Evolutionary conservation across 345 rosid species (phyloP), one percentile per base, ranked within the genome.

Genomic region (Mangifera indica): DNA sequence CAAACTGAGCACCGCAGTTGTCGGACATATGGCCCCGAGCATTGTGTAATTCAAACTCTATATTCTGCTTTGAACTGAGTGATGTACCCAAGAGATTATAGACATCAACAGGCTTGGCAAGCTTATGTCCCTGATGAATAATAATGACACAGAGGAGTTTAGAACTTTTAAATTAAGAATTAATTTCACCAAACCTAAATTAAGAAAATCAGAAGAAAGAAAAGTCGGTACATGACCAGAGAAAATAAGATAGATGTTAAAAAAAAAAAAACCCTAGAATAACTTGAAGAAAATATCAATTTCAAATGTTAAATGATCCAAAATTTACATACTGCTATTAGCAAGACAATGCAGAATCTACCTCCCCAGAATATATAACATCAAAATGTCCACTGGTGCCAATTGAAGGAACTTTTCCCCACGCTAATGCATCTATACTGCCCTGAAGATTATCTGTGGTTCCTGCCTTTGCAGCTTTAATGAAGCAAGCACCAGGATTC

Each of bases 371-470:
- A 62, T 81, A 87, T 45, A 92, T 53, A 52, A 95, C 79, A 44
- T 92, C 97, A 52, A 95, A 95, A 0, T 87, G 87, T 68, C 91
- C 90, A 59, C 88, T 92, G 3, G 96, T 92, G 55, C 98, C 99
- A 18, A 81, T 70, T 59, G 68, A 63, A 71, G 98, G 96, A 79
- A 79, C 63, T 82, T 79, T 87, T 54, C 98, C 99, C 99, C 99
- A 95, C 9, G 89, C 87, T 71, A 95, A 79, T 17, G 97, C 87
- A 73, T 92, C 99, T 2, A 95, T 51, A 65, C 87, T 85, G 52
- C 99, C 99, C 69, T 82, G 88, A 68, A 95, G 92, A 78, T 86
- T 74, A 73, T 92, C 98, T 42, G 17, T 68, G 2, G 75, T 77
- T 71, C 83, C 97, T 45, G 81, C 85, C 82, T 95, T 95, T 4